Percentiles rank a stretch among this genome's conserved stretches.
Conservation (phyloP, 2,329 filamentous ascomycete genomes). For the Colletotrichum scovillei region DNA sequence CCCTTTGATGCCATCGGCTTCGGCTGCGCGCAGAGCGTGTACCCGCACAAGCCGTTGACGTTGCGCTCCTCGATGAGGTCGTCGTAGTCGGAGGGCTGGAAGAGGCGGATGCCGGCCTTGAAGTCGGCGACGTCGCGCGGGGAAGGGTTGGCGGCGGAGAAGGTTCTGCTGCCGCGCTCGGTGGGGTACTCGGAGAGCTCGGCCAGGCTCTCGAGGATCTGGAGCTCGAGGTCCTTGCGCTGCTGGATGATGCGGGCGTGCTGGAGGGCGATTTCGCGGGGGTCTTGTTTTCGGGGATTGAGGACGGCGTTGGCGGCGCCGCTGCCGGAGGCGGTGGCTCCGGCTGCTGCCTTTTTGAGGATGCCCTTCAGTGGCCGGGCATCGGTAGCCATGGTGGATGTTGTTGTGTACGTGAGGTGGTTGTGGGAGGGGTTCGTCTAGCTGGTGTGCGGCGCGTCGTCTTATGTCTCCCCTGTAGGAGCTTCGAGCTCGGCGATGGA, state of each 20-base stretch:
- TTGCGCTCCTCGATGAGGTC: slow-evolving; percentile 90
- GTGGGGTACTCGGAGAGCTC: slow-evolving; percentile 72
- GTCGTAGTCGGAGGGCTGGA: slow-evolving; percentile 91
- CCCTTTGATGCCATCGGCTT: slow-evolving; percentile 66
- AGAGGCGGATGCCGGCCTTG: slow-evolving; percentile 73
- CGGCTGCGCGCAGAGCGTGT: slow-evolving; percentile 79
- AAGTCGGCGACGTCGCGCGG: slow-evolving; percentile 73
- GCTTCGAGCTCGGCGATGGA: background rate
- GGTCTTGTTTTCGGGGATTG: slow-evolving; percentile 51
- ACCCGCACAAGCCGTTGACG: slow-evolving; percentile 84
- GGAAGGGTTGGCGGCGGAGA: slow-evolving; percentile 61
- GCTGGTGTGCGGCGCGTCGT: background rate
- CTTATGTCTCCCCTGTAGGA: background rate
- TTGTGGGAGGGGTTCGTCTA: background rate
- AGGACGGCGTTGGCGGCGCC: slow-evolving; percentile 31
- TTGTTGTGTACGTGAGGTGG: background rate
- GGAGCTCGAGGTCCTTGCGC: slow-evolving; percentile 80
- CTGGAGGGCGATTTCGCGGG: slow-evolving; percentile 76
- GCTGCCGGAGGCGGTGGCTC: slow-evolving; percentile 53
- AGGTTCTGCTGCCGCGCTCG: slow-evolving; percentile 41
- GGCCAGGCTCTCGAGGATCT: slow-evolving; percentile 79
- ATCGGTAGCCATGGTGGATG: slow-evolving; percentile 55
- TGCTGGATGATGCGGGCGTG: slow-evolving; percentile 87
- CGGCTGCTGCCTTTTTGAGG: slow-evolving; percentile 65
- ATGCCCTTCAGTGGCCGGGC: slow-evolving; percentile 63